Percentiles rank a stretch among this genome's conserved stretches.
Conservation (phyloP, 768 basidiomycete genomes). For the Amanita molliuscula region DNA sequence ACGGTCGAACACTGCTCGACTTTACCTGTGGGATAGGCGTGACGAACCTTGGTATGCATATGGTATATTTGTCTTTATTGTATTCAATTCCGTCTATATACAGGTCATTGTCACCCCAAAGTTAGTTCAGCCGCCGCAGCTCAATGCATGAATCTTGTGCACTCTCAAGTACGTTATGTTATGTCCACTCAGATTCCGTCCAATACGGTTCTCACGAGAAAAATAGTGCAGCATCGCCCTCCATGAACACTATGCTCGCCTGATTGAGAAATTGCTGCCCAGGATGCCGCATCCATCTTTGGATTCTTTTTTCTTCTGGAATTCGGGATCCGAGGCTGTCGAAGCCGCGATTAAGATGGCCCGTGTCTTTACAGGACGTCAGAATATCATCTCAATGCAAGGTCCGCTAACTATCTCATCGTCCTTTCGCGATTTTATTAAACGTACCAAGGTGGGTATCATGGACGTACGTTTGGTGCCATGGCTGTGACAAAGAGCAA, state of each 20-base stretch:
- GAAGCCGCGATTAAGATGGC: conserved; percentile 89
- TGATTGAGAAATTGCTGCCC: conserved; percentile 78
- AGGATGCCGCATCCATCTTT: conserved; percentile 87
- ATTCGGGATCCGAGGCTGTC: conserved; percentile 89
- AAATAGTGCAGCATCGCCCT: conserved; percentile 80
- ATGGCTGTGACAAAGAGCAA: conserved; percentile 94
- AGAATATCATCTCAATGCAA: conserved; percentile 90
- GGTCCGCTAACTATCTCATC: conserved; percentile 23
- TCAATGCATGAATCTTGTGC: conserved; percentile 74
- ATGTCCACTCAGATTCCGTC: neutral
- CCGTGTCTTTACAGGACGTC: conserved; percentile 62
- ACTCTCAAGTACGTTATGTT: conserved; percentile 51
- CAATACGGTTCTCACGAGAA: neutral
- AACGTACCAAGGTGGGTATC: conserved; percentile 52
- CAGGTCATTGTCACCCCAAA: conserved; percentile 82
- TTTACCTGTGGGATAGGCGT: conserved; percentile 88
- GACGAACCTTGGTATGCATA: conserved; percentile 58
- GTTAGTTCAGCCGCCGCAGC: conserved; percentile 84
- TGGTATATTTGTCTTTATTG: neutral
- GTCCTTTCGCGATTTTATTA: neutral
- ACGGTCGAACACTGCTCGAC: conserved; percentile 70
- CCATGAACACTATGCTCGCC: conserved; percentile 76
- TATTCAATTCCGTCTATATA: neutral
- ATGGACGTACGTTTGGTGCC: conserved; percentile 88
- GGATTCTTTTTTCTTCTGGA: conserved; percentile 97